Evolutionary conservation across 1,284 basidiomycete species (phyloP).

Genomic region (Papiliotrema fonsecae): DNA sequence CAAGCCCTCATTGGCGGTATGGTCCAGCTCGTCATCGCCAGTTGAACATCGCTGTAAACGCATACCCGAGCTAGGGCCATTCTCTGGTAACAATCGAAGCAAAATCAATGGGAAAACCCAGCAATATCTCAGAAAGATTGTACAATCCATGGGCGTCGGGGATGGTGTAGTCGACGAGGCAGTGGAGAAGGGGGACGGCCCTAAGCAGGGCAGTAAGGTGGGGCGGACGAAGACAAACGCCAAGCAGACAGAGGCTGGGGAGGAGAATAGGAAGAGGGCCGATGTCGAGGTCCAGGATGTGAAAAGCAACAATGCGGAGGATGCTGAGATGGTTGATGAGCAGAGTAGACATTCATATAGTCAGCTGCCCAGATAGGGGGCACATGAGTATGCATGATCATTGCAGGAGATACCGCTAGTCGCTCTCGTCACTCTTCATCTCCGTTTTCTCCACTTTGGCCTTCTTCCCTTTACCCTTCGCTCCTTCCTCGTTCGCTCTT

Average conservation of each 20-base stretch:
- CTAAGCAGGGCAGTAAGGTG: no score
- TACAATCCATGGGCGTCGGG: background rate
- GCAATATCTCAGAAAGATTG: background rate
- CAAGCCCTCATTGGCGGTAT: conserved; percentile 5
- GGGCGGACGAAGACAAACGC: no score
- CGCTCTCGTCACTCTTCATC: background rate
- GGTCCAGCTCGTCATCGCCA: conserved; percentile 4
- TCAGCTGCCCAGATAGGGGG: no score
- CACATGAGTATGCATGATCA: no score
- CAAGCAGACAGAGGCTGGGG: no score
- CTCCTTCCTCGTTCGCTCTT: background rate
- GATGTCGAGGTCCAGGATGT: conserved; percentile 11
- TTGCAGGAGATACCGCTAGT: background rate
- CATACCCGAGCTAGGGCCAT: conserved; percentile 4
- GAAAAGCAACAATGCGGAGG: conserved; percentile 11
- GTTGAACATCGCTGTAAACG: conserved; percentile 13
- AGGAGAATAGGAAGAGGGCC: no score
- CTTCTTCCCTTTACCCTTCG: background rate
- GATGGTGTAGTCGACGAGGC: background rate
- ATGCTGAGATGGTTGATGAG: no score
- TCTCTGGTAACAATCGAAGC: background rate
- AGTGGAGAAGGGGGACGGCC: background rate
- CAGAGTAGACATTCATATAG: no score
- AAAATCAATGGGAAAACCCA: background rate
- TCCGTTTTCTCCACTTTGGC: background rate